Evolutionary conservation across 805 yeast genomes (phyloP).

Genomic region (Candida ascalaphidarum): DNA sequence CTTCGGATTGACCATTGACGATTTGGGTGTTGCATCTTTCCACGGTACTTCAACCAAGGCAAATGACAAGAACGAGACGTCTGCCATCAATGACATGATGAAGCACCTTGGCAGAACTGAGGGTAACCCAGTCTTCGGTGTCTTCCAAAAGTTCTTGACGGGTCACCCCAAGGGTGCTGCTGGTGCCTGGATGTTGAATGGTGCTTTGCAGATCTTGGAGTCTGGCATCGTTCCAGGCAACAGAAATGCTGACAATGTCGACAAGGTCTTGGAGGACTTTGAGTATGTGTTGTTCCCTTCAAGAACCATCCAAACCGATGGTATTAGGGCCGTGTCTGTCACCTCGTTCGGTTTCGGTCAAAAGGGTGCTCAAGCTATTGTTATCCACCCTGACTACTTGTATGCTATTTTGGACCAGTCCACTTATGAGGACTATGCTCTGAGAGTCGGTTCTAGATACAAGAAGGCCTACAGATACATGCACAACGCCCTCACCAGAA

Average conservation of each 20-base stretch:
- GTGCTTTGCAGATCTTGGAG: constrained; percentile 89
- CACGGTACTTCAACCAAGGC: constrained; percentile 99
- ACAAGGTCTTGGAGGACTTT: constrained; percentile 68
- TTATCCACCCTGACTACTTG: constrained; percentile 88
- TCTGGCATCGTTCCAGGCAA: constrained; percentile 96
- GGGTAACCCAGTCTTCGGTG: constrained; percentile 97
- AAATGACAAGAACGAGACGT: constrained; percentile 96
- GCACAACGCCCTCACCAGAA: constrained; percentile 90
- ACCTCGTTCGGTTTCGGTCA: constrained; percentile 99
- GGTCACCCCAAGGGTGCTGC: constrained; percentile 99
- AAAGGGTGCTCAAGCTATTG: constrained; percentile 96
- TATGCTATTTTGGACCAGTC: constrained; percentile 69
- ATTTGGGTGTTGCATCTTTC: constrained; percentile 93
- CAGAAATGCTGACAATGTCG: constrained; percentile 97
- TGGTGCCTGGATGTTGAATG: constrained; percentile 99
- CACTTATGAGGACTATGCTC: constrained; percentile 63
- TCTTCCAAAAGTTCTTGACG: constrained; percentile 97
- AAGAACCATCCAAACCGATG: constrained; percentile 87
- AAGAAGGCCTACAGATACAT: constrained; percentile 87
- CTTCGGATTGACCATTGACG: constrained; percentile 88
- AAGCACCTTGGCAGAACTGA: constrained; percentile 90
- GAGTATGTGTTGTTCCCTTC: constrained; percentile 93
- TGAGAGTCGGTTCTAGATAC: constrained; percentile 72
- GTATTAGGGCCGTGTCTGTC: constrained; percentile 92
- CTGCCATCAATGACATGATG: constrained; percentile 88